phyloP scores from a whole-genome alignment of 148 eudicot genomes.

The Amaranthus palmeri region DNA sequence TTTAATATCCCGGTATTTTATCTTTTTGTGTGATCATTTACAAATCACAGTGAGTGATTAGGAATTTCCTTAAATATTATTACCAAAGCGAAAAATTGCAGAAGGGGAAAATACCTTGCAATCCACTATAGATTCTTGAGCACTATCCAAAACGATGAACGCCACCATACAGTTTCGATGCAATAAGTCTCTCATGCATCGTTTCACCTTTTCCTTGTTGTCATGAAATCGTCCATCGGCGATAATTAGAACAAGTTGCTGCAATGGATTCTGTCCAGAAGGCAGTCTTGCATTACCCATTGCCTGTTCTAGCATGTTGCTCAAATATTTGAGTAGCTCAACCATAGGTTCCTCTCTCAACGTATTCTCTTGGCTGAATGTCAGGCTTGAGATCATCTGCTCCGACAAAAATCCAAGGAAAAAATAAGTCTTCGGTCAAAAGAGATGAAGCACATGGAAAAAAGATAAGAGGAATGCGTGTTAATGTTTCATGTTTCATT shows the following conservation, averaged over 20 bases:
- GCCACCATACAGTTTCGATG: constrained; percentile 86
- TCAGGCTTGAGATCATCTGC: constrained; percentile 92
- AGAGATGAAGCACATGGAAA: neutral
- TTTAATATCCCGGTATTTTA: no score
- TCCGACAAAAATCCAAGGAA: constrained; percentile 11
- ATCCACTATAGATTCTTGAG: constrained; percentile 63
- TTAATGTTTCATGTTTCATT: no score
- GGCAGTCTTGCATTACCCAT: constrained; percentile 73
- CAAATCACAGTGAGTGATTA: no score
- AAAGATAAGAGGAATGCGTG: no score
- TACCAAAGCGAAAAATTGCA: neutral
- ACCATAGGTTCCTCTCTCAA: constrained; percentile 71
- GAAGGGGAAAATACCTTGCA: constrained; percentile 42
- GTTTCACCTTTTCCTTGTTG: constrained; percentile 69
- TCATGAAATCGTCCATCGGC: constrained; percentile 89
- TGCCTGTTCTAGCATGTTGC: constrained; percentile 68
- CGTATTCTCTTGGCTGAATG: constrained; percentile 88
- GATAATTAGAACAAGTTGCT: constrained; percentile 89
- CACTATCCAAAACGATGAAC: constrained; percentile 72
- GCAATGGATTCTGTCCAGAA: constrained; percentile 79
- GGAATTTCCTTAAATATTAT: neutral
- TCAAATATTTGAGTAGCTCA: constrained; percentile 68
- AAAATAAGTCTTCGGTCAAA: neutral
- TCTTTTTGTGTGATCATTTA: no score
- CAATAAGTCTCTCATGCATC: constrained; percentile 65